phyloP scores from a whole-genome alignment of 345 rosid genomes.

The Moricandia arvensis region DNA sequence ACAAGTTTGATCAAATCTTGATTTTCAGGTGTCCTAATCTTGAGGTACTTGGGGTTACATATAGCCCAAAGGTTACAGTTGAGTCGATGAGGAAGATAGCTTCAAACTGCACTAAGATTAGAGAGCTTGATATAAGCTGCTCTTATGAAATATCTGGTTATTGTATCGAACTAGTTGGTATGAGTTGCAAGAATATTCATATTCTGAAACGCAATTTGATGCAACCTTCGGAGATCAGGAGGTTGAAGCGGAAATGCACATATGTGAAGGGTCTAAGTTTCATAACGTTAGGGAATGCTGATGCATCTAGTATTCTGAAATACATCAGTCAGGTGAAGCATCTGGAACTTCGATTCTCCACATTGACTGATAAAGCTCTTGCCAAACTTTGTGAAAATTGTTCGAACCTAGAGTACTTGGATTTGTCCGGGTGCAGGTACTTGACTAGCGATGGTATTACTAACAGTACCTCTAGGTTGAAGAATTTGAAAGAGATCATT shows the following conservation, averaged over 20 bases:
- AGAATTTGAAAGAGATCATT: background rate
- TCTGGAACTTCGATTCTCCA: conserved; percentile 62
- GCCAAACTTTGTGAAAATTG: conserved; percentile 47
- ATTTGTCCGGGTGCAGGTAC: conserved; percentile 58
- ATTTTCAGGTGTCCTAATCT: conserved; percentile 53
- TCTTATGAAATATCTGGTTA: conserved; percentile 58
- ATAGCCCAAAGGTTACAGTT: conserved; percentile 57
- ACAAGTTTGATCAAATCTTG: background rate
- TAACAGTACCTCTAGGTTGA: background rate
- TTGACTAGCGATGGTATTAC: conserved; percentile 52
- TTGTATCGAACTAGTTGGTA: conserved; percentile 38
- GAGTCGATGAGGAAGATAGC: conserved; percentile 50
- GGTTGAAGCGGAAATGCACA: conserved; percentile 39
- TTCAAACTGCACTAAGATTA: conserved; percentile 40
- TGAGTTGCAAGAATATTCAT: conserved; percentile 53
- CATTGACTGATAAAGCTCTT: conserved; percentile 48
- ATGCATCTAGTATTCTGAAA: conserved; percentile 47
- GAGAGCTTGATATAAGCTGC: conserved; percentile 48
- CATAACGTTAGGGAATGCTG: conserved; percentile 42
- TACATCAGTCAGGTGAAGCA: conserved; percentile 51
- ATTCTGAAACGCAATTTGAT: conserved; percentile 52
- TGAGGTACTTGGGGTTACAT: conserved; percentile 54
- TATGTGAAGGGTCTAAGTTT: conserved; percentile 51
- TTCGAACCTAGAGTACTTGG: conserved; percentile 51
- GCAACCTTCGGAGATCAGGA: conserved; percentile 39